Evolutionary conservation across 2,329 filamentous ascomycete species (phyloP).

Genomic region (Apiospora pterosperma): DNA sequence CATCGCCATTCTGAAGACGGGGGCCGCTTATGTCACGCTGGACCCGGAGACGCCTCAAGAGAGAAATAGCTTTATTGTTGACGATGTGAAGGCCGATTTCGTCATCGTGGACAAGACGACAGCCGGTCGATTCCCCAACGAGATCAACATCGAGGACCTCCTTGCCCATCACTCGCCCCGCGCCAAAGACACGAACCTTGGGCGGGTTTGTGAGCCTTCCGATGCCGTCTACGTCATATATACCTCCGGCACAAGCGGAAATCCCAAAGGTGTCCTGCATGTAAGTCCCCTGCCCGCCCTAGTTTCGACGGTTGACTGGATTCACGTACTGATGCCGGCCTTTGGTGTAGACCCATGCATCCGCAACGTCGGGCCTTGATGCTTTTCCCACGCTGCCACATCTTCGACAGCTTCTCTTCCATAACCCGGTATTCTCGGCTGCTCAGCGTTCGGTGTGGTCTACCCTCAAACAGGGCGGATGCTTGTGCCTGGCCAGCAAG

Average conservation of each 20-base stretch:
- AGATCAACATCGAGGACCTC: slow-evolving; percentile 2
- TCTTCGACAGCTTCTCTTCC: slow-evolving; percentile 7
- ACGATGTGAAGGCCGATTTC: slow-evolving; percentile 7
- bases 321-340: no score
- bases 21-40: slow-evolving; percentile 7
- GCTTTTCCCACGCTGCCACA: slow-evolving; percentile 7
- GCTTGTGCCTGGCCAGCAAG: slow-evolving; percentile 8
- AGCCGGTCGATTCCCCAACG: background rate
- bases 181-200: slow-evolving; percentile 6
- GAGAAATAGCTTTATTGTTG: slow-evolving; percentile 5
- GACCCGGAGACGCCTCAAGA: slow-evolving; percentile 5
- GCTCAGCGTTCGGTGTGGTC: slow-evolving; percentile 8
- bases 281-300: background rate
- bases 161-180: background rate
- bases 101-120: slow-evolving; percentile 8
- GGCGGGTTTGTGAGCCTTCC: slow-evolving; percentile 10
- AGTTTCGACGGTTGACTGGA: background rate
- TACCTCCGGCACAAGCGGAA: background rate
- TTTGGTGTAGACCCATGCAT: slow-evolving; percentile 3
- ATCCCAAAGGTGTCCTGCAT: slow-evolving; percentile 3
- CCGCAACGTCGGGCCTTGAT: slow-evolving; percentile 9
- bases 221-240: background rate
- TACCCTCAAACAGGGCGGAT: slow-evolving; percentile 9
- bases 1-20: slow-evolving; percentile 8
- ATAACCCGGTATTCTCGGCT: slow-evolving; percentile 12